Evolutionary conservation across 2,329 filamentous ascomycete species (phyloP), one percentile per base, ranked within the genome.

Genomic region (Alternaria sp.): DNA sequence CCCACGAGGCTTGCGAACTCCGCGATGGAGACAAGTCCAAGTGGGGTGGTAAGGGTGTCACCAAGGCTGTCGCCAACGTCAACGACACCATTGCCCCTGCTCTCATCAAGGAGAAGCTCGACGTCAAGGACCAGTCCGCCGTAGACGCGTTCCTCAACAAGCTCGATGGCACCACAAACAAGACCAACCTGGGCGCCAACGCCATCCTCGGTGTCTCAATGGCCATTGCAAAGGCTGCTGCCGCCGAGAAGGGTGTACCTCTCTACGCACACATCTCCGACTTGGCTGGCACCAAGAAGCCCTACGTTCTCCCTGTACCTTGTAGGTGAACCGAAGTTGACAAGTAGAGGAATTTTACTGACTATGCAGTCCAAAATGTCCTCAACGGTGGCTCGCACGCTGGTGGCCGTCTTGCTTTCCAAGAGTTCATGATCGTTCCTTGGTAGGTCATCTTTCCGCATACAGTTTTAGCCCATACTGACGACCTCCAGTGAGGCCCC

Each of bases 331-430:
- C 28, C 8, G 27, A 3, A 5, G 9, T 36, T 18, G 12, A 36
- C 12, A 16, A 16, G 14, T 16, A 5, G 14, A 14, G 2, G 14
- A 0, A 14, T 36, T 20, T 18, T 25, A 28, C 65, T 66, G 54
- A 66, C 34, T 52, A n/a, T 45, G 1, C 20, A 68, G 66, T 75
- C 69, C 70, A 72, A 80, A 87, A 87, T 75, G 85, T 87, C 53
- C 80, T 88, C 54, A 87, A 88, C 76, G 85, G 85, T 70, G 91
- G 95, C 73, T 98, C 94, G 77, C 95, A 99, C 86, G 95, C 95
- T 71, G 95, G 95, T 88, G 95, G 95, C 78, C 92, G 94, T 80
- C 89, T 87, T 71, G 85, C 85, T 45, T 87, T 87, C 79, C 85
- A 87, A 76, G 83, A 85, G 74, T 85, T 85, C 80, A 85, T 85